Conservation (phyloP, 1,284 basidiomycete genomes). For the Mixia osmundae region DNA sequence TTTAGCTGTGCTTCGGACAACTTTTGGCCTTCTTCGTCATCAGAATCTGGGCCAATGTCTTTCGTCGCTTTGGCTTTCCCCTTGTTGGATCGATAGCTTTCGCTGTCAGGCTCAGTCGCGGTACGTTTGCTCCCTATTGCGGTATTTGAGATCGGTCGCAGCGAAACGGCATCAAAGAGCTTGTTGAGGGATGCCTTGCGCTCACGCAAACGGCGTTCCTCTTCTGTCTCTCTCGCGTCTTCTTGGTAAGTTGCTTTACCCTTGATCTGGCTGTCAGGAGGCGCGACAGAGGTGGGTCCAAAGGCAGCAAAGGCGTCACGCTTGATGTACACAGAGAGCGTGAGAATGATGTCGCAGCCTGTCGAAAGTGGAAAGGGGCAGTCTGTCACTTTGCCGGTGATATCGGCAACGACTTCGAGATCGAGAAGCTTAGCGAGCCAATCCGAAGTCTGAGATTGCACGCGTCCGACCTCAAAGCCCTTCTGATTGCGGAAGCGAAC, state of each 20-base stretch:
- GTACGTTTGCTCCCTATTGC: neutral
- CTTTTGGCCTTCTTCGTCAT: constrained; percentile 13
- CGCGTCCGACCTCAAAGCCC: constrained; percentile 39
- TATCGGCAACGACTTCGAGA: constrained; percentile 24
- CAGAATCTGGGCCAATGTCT: constrained; percentile 1
- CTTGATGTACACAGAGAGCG: constrained; percentile 40
- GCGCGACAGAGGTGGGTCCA: constrained; percentile 3
- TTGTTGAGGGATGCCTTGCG: constrained; percentile 30
- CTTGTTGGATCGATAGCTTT: neutral
- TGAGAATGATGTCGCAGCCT: constrained; percentile 44
- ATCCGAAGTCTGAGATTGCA: constrained; percentile 39
- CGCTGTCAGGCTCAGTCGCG: neutral
- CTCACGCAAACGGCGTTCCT: constrained; percentile 48
- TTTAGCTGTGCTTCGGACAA: constrained; percentile 13
- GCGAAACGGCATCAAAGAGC: constrained; percentile 14
- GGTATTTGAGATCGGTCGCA: constrained; percentile 8
- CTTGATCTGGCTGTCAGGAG: constrained; percentile 7
- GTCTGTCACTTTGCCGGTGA: constrained; percentile 39
- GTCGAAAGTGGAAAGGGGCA: constrained; percentile 33
- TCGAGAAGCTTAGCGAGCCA: constrained; percentile 53
- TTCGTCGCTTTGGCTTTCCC: constrained; percentile 3
- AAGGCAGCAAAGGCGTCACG: constrained; percentile 35
- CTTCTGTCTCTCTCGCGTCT: constrained; percentile 46
- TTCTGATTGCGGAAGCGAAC: constrained; percentile 24
- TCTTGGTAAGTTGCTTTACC: constrained; percentile 29